phyloP scores from a whole-genome alignment of 257 asterid species.

The Solanum virginianum region DNA sequence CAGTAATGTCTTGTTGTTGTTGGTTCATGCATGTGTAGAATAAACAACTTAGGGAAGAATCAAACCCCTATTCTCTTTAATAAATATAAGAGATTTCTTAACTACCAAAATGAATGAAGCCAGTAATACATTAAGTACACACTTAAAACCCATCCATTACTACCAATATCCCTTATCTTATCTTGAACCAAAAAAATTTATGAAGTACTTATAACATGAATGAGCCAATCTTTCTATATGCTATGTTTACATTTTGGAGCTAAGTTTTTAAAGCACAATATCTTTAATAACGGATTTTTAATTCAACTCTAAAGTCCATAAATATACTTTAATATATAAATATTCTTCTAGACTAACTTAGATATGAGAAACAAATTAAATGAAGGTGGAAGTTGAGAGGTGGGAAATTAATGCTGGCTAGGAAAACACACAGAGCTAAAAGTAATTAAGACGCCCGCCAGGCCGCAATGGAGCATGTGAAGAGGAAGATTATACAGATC shows the following conservation, averaged over 20 bases:
- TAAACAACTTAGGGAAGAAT: background rate
- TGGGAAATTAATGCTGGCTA: background rate
- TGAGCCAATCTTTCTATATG: background rate
- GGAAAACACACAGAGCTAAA: background rate
- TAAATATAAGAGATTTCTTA: background rate
- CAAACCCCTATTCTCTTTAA: background rate
- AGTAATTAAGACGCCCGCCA: background rate
- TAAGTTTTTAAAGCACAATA: background rate
- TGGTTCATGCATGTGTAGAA: background rate
- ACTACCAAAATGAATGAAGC: background rate
- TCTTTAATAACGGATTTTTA: background rate
- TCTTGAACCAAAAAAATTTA: too few relatives aligned
- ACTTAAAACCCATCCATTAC: background rate
- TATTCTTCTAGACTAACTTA: background rate
- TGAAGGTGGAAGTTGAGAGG: background rate
- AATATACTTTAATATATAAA: background rate
- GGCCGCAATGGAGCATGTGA: conserved; percentile 10
- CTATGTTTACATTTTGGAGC: background rate
- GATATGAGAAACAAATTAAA: background rate
- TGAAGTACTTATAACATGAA: background rate
- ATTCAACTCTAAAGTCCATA: background rate
- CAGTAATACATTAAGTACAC: background rate
- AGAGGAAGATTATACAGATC: conserved; percentile 11
- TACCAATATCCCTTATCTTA: background rate
- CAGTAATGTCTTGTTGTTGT: background rate